Base-by-base conservation (phyloP, 495 filamentous ascomycete species). In the Evernia prunastri region DNA sequence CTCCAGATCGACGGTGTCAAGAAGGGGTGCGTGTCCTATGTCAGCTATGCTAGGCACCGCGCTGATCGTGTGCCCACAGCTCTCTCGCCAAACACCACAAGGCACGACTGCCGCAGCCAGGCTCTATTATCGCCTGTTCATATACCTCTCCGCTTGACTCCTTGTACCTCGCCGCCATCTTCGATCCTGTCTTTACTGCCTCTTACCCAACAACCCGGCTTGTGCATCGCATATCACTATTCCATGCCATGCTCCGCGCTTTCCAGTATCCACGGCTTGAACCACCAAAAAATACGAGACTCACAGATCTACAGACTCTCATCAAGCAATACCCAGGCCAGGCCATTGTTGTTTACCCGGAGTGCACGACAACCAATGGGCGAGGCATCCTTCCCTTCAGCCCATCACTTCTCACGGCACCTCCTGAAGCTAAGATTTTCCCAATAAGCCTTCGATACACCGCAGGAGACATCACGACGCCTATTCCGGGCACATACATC, bases 141-240 rank as follows among this genome's bases (percentile, higher is more conserved):
- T 92, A 89, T 71, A 97, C 91, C 36, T 93, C 89, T 1, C 94
- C 94, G 3, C 84, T 99, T 71, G 94, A 99, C 72, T 87, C 90
- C 7, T 77, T 99, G 40, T 97, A 97, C 74, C 85, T 99, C n/a
- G 91, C 93, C 54, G 91, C 91, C 37, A 91, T 98, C 69, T 98
- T 97, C 77, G 90, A 96, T 74, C 92, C 92, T 25, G 81, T 99
- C 73, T 97, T 99, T 77, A 93, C 90, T 40, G 81, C 86, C 23
- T 88, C 84, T 13, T 96, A 90, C 72, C 91, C 92, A 0, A 76
- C 79, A 66, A 86, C 85, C 0, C 82, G 83, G 39, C 83, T 86
- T 47, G 89, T 97, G 35, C 84, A 88, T 61, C 85, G 78, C 43
- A 84, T 97, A 56, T 86, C 87, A 6, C 86, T 97, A 6, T 77